Percentiles rank a stretch among this genome's conserved stretches.
These are phyloP conservation scores for Apophysomyces trapeziformis DNA, from an alignment of 371 early-diverging fungal species.

Conservation along the genomic window DNA sequence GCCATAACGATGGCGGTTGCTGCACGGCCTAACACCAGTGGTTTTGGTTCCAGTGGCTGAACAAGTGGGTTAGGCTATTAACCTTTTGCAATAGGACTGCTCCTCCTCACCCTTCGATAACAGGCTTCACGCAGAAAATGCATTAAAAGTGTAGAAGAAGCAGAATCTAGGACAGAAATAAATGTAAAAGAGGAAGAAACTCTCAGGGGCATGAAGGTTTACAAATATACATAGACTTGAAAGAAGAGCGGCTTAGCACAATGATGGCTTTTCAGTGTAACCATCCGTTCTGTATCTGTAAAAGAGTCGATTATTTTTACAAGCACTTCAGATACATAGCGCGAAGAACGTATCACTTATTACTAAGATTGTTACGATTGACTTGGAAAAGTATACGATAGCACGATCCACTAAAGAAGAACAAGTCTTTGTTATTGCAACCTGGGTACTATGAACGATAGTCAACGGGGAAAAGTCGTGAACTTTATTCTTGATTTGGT, in stretches of 20 bases:
- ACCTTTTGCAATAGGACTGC: not conserved
- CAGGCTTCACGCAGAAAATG: conserved; percentile 50
- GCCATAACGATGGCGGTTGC: conserved; percentile 33
- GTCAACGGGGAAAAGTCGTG: too few species aligned
- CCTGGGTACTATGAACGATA: too few species aligned
- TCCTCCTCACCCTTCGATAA: conserved; percentile 34
- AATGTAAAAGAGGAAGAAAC: conserved; percentile 11
- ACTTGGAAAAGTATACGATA: too few species aligned
- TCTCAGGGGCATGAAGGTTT: not conserved
- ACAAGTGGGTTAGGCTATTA: not conserved
- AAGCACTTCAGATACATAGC: too few species aligned
- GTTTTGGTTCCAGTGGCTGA: conserved; percentile 41
- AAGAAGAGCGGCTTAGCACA: conserved; percentile 5
- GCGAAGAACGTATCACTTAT: too few species aligned
- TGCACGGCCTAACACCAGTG: conserved; percentile 31
- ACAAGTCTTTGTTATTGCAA: too few species aligned
- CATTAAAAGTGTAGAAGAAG: conserved; percentile 21
- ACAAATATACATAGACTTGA: not conserved
- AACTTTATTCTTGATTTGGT: too few species aligned
- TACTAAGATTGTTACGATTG: too few species aligned
- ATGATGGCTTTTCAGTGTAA: not conserved
- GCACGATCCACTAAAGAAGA: too few species aligned
- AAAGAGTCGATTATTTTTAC: not conserved
- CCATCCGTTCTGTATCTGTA: not conserved
- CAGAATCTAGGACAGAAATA: conserved; percentile 6